Percentiles rank a stretch among this genome's conserved stretches.
phyloP scores from a whole-genome alignment of 2,329 filamentous ascomycete genomes.

The Herpotrichia juniperi region DNA sequence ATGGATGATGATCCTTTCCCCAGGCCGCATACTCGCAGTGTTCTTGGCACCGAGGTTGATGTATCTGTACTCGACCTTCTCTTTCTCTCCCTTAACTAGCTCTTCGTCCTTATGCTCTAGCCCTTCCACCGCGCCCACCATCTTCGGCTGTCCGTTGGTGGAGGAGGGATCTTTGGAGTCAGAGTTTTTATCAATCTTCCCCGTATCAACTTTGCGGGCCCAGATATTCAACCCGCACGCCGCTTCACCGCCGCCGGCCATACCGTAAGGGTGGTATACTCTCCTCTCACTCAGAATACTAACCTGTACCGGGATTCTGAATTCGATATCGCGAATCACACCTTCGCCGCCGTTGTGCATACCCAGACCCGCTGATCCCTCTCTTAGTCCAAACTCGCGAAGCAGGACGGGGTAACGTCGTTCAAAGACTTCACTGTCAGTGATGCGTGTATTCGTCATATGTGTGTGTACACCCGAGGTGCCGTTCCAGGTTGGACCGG shows the following conservation, averaged over 20 bases:
- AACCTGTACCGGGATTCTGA: conserved; percentile 76
- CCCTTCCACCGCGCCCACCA: conserved; percentile 50
- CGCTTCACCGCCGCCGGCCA: conserved; percentile 82
- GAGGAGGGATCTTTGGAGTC: conserved; percentile 27
- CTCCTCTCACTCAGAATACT: conserved; percentile 79
- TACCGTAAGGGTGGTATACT: conserved; percentile 79
- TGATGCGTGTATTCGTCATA: conserved; percentile 87
- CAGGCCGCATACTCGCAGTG: conserved; percentile 75
- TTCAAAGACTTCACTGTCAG: conserved; percentile 80
- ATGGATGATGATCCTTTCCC: conserved; percentile 77
- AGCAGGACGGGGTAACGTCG: conserved; percentile 76
- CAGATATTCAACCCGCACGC: conserved; percentile 84
- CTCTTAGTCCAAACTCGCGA: conserved; percentile 69
- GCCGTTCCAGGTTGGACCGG: conserved; percentile 74
- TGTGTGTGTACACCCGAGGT: conserved; percentile 80
- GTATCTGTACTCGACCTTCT: conserved; percentile 60
- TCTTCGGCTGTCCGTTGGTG: conserved; percentile 44
- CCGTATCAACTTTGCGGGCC: conserved; percentile 69
- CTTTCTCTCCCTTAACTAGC: conserved; percentile 26
- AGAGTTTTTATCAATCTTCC: conserved; percentile 29
- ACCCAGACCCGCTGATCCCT: conserved; percentile 68
- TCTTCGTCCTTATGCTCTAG: conserved; percentile 36
- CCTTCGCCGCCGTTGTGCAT: conserved; percentile 76
- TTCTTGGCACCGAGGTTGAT: conserved; percentile 83
- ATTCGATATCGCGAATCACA: conserved; percentile 80